These are phyloP conservation scores for Podospora sp. DNA, from an alignment of 495 filamentous ascomycete genomes.

Conservation along the genomic window DNA sequence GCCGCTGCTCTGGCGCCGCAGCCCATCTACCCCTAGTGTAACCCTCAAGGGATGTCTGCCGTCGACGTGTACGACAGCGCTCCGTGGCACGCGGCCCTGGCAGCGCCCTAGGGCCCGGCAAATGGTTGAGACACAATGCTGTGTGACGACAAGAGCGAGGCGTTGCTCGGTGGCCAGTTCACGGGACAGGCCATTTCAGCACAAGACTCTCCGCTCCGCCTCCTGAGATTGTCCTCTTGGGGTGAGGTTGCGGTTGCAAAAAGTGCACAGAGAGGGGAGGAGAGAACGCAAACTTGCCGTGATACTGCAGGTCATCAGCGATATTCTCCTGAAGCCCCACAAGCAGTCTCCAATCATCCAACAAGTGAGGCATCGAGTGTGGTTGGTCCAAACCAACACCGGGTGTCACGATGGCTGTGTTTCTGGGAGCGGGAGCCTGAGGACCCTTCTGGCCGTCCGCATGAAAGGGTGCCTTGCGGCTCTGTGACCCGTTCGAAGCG, in stretches of 20 bases:
- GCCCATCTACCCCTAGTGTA: background rate
- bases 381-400: background rate
- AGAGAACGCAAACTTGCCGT: background rate
- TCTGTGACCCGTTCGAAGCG: background rate
- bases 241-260: background rate
- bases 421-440: background rate
- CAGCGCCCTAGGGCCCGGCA: slow-evolving; percentile 6
- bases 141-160: slow-evolving; percentile 8
- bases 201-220: background rate
- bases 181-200: background rate
- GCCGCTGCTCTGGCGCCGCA: background rate
- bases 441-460: background rate
- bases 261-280: background rate
- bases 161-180: slow-evolving; percentile 1
- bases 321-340: slow-evolving; percentile 8
- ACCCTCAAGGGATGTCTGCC: slow-evolving; percentile 3
- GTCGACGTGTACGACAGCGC: background rate
- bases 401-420: background rate
- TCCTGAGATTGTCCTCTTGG: background rate
- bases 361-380: background rate
- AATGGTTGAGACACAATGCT: slow-evolving; percentile 10
- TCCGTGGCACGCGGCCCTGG: slow-evolving; percentile 10
- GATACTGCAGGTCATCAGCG: background rate
- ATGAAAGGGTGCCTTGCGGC: background rate
- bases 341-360: background rate